Conservation (phyloP, 1,284 basidiomycete genomes). For the Trichosporon sp. region DNA sequence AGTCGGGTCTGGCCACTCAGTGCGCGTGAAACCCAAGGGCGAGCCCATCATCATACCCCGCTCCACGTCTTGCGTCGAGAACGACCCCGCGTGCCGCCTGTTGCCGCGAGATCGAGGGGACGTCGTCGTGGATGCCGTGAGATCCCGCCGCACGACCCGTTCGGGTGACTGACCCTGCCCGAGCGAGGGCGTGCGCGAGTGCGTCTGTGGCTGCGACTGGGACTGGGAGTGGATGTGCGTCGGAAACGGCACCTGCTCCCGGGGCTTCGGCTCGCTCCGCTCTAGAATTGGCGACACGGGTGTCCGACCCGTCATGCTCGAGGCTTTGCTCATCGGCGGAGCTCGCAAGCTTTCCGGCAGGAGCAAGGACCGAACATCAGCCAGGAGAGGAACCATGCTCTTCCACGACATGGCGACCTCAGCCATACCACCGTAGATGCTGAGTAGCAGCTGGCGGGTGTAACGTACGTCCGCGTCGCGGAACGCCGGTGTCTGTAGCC, state of each 20-base stretch:
- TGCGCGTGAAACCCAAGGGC: constrained; percentile 31
- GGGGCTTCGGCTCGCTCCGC: constrained; percentile 37
- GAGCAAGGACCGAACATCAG: constrained; percentile 70
- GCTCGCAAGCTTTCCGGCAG: constrained; percentile 17
- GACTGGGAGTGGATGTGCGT: constrained; percentile 8
- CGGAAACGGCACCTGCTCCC: constrained; percentile 19
- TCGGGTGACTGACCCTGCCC: constrained; percentile 22
- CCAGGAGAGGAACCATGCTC: constrained; percentile 71
- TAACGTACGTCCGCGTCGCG: constrained; percentile 77
- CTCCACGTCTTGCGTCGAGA: constrained; percentile 87
- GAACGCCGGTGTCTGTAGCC: constrained; percentile 71
- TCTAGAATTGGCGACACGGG: constrained; percentile 58
- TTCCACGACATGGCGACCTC: constrained; percentile 89
- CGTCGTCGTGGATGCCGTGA: constrained; percentile 8
- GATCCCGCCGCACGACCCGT: constrained; percentile 11
- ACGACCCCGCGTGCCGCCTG: constrained; percentile 83
- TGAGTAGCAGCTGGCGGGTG: constrained; percentile 81
- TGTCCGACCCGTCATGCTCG: constrained; percentile 40
- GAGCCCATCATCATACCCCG: constrained; percentile 76
- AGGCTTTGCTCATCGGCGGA: constrained; percentile 33
- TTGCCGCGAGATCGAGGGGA: constrained; percentile 54
- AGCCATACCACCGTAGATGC: constrained; percentile 85
- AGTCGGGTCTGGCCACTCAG: constrained; percentile 26
- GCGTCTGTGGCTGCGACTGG: constrained; percentile 13
- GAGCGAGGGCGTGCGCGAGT: constrained; percentile 4